These are phyloP conservation scores for Yamadazyma akitaensis DNA, from an alignment of 805 yeast species.

Conservation along the genomic window DNA sequence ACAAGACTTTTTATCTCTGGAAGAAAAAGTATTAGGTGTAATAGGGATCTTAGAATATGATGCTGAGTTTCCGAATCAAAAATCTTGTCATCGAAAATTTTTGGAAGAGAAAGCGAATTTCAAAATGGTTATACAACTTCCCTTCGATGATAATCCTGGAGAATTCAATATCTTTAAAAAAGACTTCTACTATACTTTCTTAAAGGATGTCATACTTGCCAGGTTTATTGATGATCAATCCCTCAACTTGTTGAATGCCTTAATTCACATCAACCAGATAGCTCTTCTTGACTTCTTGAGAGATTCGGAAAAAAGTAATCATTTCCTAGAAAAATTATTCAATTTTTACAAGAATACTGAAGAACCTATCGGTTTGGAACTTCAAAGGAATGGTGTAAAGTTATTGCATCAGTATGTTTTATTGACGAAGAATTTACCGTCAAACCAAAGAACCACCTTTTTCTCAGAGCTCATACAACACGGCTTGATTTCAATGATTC, in stretches of 20 bases:
- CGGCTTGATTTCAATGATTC: slow-evolving; percentile 69
- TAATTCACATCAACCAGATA: slow-evolving; percentile 67
- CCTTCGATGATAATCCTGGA: slow-evolving; percentile 48
- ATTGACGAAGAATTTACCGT: slow-evolving; percentile 65
- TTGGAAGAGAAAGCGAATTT: slow-evolving; percentile 55
- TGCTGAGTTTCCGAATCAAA: slow-evolving; percentile 75
- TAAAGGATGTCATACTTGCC: slow-evolving; percentile 84
- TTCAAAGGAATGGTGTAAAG: slow-evolving; percentile 66
- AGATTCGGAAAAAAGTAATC: slow-evolving; percentile 33
- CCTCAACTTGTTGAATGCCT: slow-evolving; percentile 59
- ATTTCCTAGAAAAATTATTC: slow-evolving; percentile 59
- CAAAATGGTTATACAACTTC: slow-evolving; percentile 62
- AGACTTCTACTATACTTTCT: slow-evolving; percentile 74
- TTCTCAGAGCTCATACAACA: slow-evolving; percentile 58
- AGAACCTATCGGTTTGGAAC: slow-evolving; percentile 16
- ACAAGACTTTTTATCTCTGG: slow-evolving; percentile 31
- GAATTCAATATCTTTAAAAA: slow-evolving; percentile 53
- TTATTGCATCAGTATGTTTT: slow-evolving; percentile 76
- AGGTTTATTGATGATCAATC: slow-evolving; percentile 79
- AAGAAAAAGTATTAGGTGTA: slow-evolving; percentile 44
- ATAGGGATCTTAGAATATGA: slow-evolving; percentile 86
- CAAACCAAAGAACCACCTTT: slow-evolving; percentile 60
- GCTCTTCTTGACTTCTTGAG: slow-evolving; percentile 60
- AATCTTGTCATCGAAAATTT: slow-evolving; percentile 76
- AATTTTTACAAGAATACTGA: slow-evolving; percentile 39